Evolutionary conservation across 306 rosid species (phyloP), one percentile per base, ranked within the genome.

Genomic region (Gynostemma pentaphyllum): DNA sequence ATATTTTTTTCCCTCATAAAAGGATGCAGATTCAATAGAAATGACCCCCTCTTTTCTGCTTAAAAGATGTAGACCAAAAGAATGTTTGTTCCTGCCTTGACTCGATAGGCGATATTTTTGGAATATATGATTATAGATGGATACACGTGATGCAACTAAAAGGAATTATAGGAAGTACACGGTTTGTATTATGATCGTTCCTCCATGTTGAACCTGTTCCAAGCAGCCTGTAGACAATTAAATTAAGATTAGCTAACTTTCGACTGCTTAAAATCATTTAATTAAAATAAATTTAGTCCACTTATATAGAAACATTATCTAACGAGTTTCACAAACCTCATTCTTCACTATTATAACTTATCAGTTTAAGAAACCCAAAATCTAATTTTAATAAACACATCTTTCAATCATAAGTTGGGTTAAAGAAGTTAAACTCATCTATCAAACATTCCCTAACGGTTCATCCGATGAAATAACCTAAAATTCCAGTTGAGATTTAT

Each of bases 191-290:
- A 29, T 45, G 62, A 87, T 55, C 98, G 81, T 74, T 91, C 96
- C 74, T 91, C 98, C 68, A 66, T 62, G 71, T 86, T 83, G 87
- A 87, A 91, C 79, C 78, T 87, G 80, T 82, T 91, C 96, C 98
- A 88, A 66, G 96, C 96, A 24, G 88, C 97, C 97, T 90, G 85
- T 18, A 69, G 42, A 68, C n/a, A 45, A 40, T 30, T 21, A 7
- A 48, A 19, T 48, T 48, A 13, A 23, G 23, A 29, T 48, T 48
- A 48, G 36, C 40, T 23, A 32, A 40, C 15, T 29, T 22, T 40
- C 28, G 14, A 48, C 28, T 48, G 14, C 37, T 67, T 34, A 21
- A 0, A 15, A 13, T 9, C 22, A 14, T 14, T 42, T 18, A 7
- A 13, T 41, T 2, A 41, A 41, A 13, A 22, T 16, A 36, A 56